Percentiles rank a stretch among this genome's conserved stretches.
These are phyloP conservation scores for Apiospora arundinis DNA, from an alignment of 2,329 filamentous ascomycete species.

Conservation along the genomic window DNA sequence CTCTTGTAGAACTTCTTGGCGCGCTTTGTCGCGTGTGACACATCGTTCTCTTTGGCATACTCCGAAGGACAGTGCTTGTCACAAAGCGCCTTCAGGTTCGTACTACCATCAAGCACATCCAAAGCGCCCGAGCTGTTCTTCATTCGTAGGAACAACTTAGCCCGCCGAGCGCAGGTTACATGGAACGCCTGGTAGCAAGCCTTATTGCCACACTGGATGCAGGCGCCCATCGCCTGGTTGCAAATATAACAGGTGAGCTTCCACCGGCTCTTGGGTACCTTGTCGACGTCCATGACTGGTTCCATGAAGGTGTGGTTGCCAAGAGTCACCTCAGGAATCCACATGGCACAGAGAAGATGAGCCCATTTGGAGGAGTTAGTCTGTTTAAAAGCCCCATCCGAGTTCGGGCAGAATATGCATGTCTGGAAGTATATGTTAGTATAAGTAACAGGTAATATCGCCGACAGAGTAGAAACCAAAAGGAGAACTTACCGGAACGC, in stretches of 20 bases:
- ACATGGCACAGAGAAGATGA: conserved; percentile 94
- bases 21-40: conserved; percentile 78
- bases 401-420: conserved; percentile 98
- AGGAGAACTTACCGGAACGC: conserved; percentile 71
- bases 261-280: conserved; percentile 94
- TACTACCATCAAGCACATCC: conserved; percentile 78
- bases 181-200: conserved; percentile 97
- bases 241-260: conserved; percentile 95
- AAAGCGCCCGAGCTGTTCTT: conserved; percentile 85
- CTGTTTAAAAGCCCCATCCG: conserved; percentile 97
- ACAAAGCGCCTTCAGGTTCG: conserved; percentile 91
- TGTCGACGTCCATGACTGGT: conserved; percentile 96
- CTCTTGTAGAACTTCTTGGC: conserved; percentile 90
- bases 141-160: conserved; percentile 92
- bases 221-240: conserved; percentile 96
- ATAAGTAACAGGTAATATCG: conserved; percentile 27
- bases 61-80: conserved; percentile 93
- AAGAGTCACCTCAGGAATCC: conserved; percentile 96
- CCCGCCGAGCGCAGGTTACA: conserved; percentile 90
- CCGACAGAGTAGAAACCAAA: conserved; percentile 3
- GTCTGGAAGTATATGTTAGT: conserved; percentile 56
- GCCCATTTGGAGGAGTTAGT: conserved; percentile 97
- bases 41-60: conserved; percentile 85
- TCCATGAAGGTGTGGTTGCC: conserved; percentile 98
- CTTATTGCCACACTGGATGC: conserved; percentile 98